Percentiles rank a stretch among this genome's conserved stretches.
Evolutionary conservation across 345 rosid species (phyloP).

Genomic region (Acer campestre): DNA sequence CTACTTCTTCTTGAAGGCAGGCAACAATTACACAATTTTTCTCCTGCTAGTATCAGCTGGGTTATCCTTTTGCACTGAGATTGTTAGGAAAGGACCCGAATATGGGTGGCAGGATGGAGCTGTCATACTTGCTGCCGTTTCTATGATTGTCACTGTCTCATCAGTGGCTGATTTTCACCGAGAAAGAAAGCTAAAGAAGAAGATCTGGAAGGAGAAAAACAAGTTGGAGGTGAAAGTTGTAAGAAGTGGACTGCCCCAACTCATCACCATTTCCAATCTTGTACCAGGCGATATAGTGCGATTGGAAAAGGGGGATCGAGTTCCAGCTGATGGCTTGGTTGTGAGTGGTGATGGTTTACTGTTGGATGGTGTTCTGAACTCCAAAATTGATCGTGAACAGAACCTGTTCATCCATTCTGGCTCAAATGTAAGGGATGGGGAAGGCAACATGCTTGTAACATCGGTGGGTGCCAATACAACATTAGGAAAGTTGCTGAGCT

Average conservation of each 20-base stretch:
- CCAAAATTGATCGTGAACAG: not conserved
- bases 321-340: slow-evolving; percentile 33
- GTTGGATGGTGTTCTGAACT: slow-evolving; percentile 17
- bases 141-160: slow-evolving; percentile 16
- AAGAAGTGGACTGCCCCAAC: not conserved
- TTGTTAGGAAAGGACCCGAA: slow-evolving; percentile 14
- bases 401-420: slow-evolving; percentile 26
- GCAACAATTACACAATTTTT: slow-evolving; percentile 13
- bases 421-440: slow-evolving; percentile 26
- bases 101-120: slow-evolving; percentile 36
- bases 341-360: slow-evolving; percentile 8
- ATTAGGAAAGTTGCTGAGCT: slow-evolving; percentile 1
- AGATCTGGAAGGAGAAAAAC: slow-evolving; percentile 15
- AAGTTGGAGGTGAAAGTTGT: slow-evolving; percentile 19
- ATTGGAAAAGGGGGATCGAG: slow-evolving; percentile 19
- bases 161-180: slow-evolving; percentile 12
- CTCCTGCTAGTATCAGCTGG: slow-evolving; percentile 23
- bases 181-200: slow-evolving; percentile 18
- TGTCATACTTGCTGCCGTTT: slow-evolving; percentile 24
- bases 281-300: slow-evolving; percentile 21
- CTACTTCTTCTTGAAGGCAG: slow-evolving; percentile 12
- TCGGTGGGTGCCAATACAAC: not conserved
- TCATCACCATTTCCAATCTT: slow-evolving; percentile 9
- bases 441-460: slow-evolving; percentile 26
- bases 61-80: slow-evolving; percentile 24